phyloP scores from a whole-genome alignment of 2,329 filamentous ascomycete genomes.

The Zasmidium angulare region DNA sequence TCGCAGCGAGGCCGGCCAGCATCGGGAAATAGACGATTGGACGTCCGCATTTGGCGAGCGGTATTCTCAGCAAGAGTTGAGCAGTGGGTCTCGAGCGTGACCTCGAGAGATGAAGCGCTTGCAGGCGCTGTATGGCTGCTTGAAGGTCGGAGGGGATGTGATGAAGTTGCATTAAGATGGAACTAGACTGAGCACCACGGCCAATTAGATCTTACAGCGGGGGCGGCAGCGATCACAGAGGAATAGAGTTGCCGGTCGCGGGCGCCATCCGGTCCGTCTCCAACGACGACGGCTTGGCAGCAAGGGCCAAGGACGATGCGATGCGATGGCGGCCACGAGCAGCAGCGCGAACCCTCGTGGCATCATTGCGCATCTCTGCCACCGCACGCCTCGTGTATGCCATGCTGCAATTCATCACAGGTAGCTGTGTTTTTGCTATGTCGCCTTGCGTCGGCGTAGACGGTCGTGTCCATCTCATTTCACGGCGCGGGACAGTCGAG shows the following conservation, averaged over 20 bases:
- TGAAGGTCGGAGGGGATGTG: constrained; percentile 4
- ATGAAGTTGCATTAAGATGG: constrained; percentile 5
- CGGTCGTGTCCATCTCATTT: background rate
- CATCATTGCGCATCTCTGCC: background rate
- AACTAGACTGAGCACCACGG: background rate
- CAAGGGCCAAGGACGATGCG: too few species aligned
- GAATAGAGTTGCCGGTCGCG: background rate
- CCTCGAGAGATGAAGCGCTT: constrained; percentile 10
- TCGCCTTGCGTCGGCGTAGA: background rate
- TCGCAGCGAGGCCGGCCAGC: background rate
- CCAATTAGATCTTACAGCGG: background rate
- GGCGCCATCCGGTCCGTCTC: background rate
- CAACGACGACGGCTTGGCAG: background rate
- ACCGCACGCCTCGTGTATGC: too few species aligned
- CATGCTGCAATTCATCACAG: too few species aligned
- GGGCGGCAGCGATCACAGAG: background rate
- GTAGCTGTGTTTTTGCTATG: too few species aligned
- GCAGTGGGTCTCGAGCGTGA: constrained; percentile 22
- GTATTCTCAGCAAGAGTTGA: constrained; percentile 11
- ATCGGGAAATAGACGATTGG: background rate
- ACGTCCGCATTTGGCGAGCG: constrained; percentile 2
- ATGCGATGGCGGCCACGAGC: background rate
- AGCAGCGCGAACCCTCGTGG: constrained; percentile 3
- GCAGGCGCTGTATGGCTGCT: constrained; percentile 19
- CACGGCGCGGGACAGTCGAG: constrained; percentile 1